Percentiles rank a stretch among this genome's conserved stretches.
Conservation (phyloP, 768 basidiomycete species). For the Naganishia randhawae region DNA sequence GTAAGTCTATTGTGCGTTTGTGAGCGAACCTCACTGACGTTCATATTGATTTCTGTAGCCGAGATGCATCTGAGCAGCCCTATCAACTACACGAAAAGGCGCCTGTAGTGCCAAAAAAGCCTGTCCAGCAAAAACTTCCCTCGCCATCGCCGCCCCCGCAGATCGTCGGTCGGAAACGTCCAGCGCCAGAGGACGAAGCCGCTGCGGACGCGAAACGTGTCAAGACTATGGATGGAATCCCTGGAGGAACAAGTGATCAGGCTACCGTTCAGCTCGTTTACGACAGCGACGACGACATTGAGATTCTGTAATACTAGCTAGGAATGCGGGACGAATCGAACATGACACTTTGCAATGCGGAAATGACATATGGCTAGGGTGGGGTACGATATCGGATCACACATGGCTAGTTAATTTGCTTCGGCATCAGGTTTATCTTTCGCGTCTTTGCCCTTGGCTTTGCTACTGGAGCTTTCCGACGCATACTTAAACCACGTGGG, state of each 20-base stretch:
- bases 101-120: conserved; percentile 16
- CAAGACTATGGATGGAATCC: conserved; percentile 3
- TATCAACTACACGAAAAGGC: conserved; percentile 9
- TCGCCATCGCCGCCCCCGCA: conserved; percentile 18
- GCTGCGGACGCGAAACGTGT: not conserved
- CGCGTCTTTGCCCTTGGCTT: not conserved
- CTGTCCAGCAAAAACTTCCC: conserved; percentile 6
- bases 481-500: conserved; percentile 31
- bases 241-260: not conserved
- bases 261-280: conserved; percentile 12
- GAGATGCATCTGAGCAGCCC: conserved; percentile 13
- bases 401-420: not conserved
- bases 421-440: not conserved
- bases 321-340: not conserved
- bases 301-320: conserved; percentile 26
- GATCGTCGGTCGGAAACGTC: conserved; percentile 36
- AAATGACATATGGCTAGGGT: not conserved
- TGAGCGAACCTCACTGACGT: not conserved
- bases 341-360: not conserved
- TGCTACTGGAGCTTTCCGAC: conserved; percentile 19
- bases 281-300: conserved; percentile 28
- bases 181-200: conserved; percentile 35
- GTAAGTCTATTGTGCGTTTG: conserved; percentile 36
- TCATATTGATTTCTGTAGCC: conserved; percentile 22
- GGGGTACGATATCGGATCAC: not conserved